These are phyloP conservation scores for Dipodascus albidus DNA, from an alignment of 805 yeast genomes.

Conservation along the genomic window DNA sequence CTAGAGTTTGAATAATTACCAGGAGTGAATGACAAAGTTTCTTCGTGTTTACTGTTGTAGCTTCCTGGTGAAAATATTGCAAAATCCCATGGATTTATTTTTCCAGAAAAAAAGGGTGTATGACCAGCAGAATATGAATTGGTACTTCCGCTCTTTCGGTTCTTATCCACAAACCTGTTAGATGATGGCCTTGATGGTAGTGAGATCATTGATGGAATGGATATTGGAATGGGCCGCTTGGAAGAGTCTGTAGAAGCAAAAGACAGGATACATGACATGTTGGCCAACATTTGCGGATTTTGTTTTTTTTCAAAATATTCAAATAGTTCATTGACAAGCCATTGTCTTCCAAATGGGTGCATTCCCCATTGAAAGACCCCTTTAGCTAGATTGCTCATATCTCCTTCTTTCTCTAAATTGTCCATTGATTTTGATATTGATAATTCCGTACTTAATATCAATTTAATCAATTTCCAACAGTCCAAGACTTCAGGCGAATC, in stretches of 20 bases:
- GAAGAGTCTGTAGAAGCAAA: neutral
- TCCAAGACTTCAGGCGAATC: conserved; percentile 55
- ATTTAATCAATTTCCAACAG: conserved; percentile 46
- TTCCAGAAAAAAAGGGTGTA: neutral
- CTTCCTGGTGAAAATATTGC: neutral
- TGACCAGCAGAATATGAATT: neutral
- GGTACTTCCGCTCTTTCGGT: neutral
- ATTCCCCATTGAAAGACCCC: conserved; percentile 49
- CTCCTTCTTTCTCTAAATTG: neutral
- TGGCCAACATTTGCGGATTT: conserved; percentile 82
- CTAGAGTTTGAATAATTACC: neutral
- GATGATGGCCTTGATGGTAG: neutral
- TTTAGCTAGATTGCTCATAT: conserved; percentile 12
- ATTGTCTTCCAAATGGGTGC: conserved; percentile 63
- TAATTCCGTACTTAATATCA: conserved; percentile 8
- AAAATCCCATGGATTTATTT: neutral
- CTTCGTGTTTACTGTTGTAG: neutral
- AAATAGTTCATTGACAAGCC: conserved; percentile 54
- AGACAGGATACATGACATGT: conserved; percentile 62
- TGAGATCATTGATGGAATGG: neutral
- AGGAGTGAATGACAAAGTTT: neutral
- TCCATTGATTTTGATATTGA: neutral
- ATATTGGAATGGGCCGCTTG: neutral
- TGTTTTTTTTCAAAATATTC: conserved; percentile 49
- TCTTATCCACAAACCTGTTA: neutral